Base-by-base conservation (phyloP, 169 alveolate species). In the Cryptosporidium ryanae region DNA sequence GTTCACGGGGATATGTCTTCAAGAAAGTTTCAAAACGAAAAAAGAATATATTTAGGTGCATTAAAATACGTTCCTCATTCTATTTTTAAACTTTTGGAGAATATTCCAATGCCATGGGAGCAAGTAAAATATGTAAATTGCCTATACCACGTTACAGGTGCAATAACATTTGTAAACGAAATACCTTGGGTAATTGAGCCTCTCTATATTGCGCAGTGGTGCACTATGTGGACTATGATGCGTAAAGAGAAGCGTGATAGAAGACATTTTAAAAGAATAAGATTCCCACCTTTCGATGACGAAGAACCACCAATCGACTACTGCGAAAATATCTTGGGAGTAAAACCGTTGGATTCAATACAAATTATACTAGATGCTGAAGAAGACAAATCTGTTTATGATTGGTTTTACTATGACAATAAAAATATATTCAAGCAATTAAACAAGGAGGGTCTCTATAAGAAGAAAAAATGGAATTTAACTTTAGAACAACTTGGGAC, bases 211-310 rank as follows among this genome's bases (percentile, higher is more conserved):
- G 99, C 99, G 7, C 99, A 99, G 91, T 98, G 99, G 99, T 99
- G 99, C 10, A 96, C 99, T 17, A 97, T 97, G 99, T 99, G 99
- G 99, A 97, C 98, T 29, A 96, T 97, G 99, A 99, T 99, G 99
- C 95, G 99, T 89, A 94, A 99, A 82, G 99, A 97, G 91, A 97
- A 97, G 92, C 94, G 99, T 71, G 99, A 99, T 92, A 92, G 99
- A 57, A 93, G 99, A 13, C 99, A 99, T 93, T 99, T 99, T 95
- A 99, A 99, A 93, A 95, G 99, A 90, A 98, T 99, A 99, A 94
- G 99, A 82, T 98, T 98, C 82, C 99, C 99, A 1, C 99, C 99
- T 43, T 98, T 98, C 89, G 99, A 98, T 92, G 99, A 98, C 89
- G 99, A 98, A 93, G 99, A 98, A 82, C 99, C 99, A 23, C 99